Evolutionary conservation across 2,329 filamentous ascomycete genomes (phyloP), one percentile per base, ranked within the genome.

Genomic region (Samsoniella hepiali): DNA sequence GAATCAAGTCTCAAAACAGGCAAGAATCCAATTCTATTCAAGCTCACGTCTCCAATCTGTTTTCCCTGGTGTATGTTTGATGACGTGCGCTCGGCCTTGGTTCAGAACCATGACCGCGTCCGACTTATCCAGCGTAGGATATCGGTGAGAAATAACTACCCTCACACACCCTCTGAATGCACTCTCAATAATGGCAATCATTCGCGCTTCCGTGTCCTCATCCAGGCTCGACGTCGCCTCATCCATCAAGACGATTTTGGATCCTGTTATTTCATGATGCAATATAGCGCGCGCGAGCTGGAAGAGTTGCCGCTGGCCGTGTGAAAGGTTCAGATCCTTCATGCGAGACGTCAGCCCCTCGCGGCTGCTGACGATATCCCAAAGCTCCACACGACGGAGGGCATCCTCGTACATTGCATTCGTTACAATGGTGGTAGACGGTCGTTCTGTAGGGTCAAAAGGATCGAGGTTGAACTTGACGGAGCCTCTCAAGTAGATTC

Each of bases 381-480:
- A 63, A 7, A 63, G 60, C 7, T 53, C 60, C 1, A 63, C 60
- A 5, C 53, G 42, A 5, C n/a, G 27, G 7, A 63, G 36, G 1
- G 36, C 51, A 42, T 40, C 44, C n/a, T 40, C n/a, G 27, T 31
- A 44, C 42, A 31, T 49, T 13, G 42, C 42, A 11, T 57, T 42
- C 13, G 44, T 62, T 1, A 62, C 42, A 27, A 40, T 57, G 32
- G 8, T n/a, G 22, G n/a, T 42, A 2, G 60, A 8, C 1, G 36
- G 49, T 4, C 47, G 58, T 13, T 27, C 13, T 9, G 22, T 10
- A 3, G 9, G 15, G 17, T 34, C 9, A 27, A 57, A 57, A 3
- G 60, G 53, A 13, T 63, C 51, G 15, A 57, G 34, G 45, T 63
- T 63, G 11, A 50, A 54, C 27, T 54, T 53, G 34, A 63, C 53